A percentile compares a stretch with the other conserved stretches of the same genome.
Conservation (phyloP, 2,329 filamentous ascomycete genomes). For the Coniella lustricola region DNA sequence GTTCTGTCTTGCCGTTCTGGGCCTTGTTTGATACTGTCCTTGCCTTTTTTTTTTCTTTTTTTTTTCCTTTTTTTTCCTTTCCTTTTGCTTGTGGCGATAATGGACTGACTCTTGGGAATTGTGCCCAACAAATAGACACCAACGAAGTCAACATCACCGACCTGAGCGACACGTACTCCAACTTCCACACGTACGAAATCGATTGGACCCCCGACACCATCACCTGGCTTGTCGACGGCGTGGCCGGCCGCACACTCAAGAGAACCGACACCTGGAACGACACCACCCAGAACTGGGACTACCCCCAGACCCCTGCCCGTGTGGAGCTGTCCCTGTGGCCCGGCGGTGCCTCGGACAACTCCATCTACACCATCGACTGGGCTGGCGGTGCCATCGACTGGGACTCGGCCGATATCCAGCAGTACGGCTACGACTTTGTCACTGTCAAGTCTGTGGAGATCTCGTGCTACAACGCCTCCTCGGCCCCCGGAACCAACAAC, state of each 20-base stretch:
- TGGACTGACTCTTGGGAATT: no score
- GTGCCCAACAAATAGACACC: constrained; percentile 49
- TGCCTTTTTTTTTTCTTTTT: not conserved
- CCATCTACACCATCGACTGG: constrained; percentile 80
- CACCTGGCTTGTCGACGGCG: constrained; percentile 81
- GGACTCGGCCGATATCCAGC: constrained; percentile 71
- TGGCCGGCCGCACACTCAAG: constrained; percentile 65
- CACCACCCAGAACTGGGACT: constrained; percentile 74
- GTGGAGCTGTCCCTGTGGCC: constrained; percentile 96
- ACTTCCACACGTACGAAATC: constrained; percentile 87
- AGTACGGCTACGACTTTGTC: constrained; percentile 83
- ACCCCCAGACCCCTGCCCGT: constrained; percentile 83
- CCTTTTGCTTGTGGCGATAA: no score
- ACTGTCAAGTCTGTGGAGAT: constrained; percentile 71
- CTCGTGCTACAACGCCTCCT: constrained; percentile 68
- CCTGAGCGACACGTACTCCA: constrained; percentile 61
- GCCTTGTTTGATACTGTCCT: no score
- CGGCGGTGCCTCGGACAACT: constrained; percentile 72
- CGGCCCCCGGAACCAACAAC: constrained; percentile 58
- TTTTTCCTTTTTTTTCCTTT: no score
- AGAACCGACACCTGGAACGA: constrained; percentile 79
- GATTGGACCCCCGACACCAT: constrained; percentile 85
- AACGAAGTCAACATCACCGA: constrained; percentile 65
- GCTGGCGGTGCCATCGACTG: constrained; percentile 87
- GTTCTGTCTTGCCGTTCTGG: no score